phyloP scores from a whole-genome alignment of 495 filamentous ascomycete genomes.

The Aspergillus avenaceus region DNA sequence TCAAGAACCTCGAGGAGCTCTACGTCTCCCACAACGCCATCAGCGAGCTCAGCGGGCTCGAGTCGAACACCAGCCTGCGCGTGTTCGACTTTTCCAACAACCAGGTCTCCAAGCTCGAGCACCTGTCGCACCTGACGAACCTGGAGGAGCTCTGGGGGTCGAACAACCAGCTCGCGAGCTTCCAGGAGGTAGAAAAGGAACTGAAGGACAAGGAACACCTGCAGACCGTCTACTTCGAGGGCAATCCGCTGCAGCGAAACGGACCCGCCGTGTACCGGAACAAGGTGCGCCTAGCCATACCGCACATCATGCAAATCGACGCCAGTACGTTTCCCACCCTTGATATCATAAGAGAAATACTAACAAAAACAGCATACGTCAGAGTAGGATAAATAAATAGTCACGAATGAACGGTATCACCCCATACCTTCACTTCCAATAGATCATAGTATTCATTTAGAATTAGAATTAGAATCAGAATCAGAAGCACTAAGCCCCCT shows the following conservation, averaged over 20 bases:
- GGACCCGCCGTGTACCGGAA: conserved; percentile 81
- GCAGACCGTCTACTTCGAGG: conserved; percentile 95
- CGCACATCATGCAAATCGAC: conserved; percentile 89
- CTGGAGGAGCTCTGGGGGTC: conserved; percentile 95
- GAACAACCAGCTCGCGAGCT: conserved; percentile 74
- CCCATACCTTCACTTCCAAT: not conserved
- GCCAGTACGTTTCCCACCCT: conserved; percentile 67
- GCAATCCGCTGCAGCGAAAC: conserved; percentile 80
- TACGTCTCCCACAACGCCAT: conserved; percentile 98
- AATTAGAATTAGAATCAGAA: too few species aligned
- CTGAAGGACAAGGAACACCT: conserved; percentile 73
- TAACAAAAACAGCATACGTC: conserved; percentile 25
- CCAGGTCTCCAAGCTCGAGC: conserved; percentile 67
- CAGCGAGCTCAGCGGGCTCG: conserved; percentile 69
- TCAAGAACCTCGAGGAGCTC: conserved; percentile 84
- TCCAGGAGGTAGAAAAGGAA: conserved; percentile 79
- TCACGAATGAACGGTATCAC: too few species aligned
- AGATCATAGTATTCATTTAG: not conserved
- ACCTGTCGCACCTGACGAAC: conserved; percentile 61
- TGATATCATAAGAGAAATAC: conserved; percentile 2
- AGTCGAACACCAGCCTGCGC: conserved; percentile 63
- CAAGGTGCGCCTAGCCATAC: conserved; percentile 84
- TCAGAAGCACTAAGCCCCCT: conserved; percentile 12
- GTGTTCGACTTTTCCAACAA: conserved; percentile 92
- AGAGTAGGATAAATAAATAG: conserved; percentile 18